phyloP scores from a whole-genome alignment of 176 grass and related monocot species.

The Aegilops umbellulata region DNA sequence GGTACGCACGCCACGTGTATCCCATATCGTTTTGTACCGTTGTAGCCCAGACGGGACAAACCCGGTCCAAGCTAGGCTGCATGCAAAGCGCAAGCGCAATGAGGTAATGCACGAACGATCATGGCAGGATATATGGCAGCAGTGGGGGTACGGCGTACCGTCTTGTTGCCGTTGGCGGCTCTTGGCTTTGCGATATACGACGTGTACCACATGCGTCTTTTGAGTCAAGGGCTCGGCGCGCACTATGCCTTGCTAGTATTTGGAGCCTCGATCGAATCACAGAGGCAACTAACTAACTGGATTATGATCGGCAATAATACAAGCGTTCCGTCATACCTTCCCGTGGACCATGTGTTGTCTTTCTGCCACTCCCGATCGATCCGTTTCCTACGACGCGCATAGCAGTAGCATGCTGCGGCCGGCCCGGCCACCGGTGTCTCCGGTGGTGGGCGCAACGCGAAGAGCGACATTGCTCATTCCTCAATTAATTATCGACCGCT shows the following conservation, averaged over 20 bases:
- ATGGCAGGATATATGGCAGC: not conserved
- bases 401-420: not conserved
- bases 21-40: conserved; percentile 27
- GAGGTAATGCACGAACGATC: not conserved
- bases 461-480: not conserved
- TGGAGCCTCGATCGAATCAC: no score
- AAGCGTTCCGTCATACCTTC: no score
- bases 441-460: not conserved
- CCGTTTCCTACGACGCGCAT: not conserved
- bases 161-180: conserved; percentile 10
- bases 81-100: conserved; percentile 21
- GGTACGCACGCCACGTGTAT: conserved; percentile 24
- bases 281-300: no score
- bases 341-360: not conserved
- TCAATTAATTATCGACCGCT: conserved; percentile 14
- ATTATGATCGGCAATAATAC: no score
- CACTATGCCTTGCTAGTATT: no score
- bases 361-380: not conserved
- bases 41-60: conserved; percentile 20
- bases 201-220: not conserved
- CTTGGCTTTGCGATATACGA: not conserved
- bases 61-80: conserved; percentile 26
- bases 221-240: not conserved
- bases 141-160: not conserved
- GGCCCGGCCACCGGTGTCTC: not conserved